Percentiles rank a stretch among this genome's conserved stretches.
Conservation (phyloP, 305 asterid species). For the Nicotiana rustica region DNA sequence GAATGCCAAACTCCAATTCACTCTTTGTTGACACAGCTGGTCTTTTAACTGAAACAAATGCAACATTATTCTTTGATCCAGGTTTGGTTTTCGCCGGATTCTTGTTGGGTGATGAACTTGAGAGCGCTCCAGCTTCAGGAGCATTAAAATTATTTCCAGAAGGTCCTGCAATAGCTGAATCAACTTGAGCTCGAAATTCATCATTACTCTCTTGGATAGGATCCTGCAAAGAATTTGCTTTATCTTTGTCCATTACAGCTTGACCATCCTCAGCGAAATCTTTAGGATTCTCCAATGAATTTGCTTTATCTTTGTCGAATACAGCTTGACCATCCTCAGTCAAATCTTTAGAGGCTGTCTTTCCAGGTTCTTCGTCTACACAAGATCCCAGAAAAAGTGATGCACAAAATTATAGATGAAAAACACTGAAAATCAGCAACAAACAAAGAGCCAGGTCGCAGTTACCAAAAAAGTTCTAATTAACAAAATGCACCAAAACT, state of each 20-base stretch:
- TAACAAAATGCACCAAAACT: too few species aligned
- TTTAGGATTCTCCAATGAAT: slow-evolving; percentile 22
- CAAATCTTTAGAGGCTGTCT: slow-evolving; percentile 35
- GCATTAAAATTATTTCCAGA: slow-evolving; percentile 17
- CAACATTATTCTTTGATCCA: slow-evolving; percentile 59
- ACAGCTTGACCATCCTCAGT: slow-evolving; percentile 34
- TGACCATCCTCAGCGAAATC: too few species aligned
- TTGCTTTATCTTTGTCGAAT: not conserved
- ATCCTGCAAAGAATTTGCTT: not conserved
- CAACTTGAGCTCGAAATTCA: slow-evolving; percentile 40
- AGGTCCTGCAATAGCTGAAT: slow-evolving; percentile 40
- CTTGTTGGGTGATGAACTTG: slow-evolving; percentile 31
- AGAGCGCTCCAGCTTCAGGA: slow-evolving; percentile 24
- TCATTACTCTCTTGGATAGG: slow-evolving; percentile 32
- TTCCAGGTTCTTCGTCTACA: slow-evolving; percentile 51
- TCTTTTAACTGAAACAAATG: slow-evolving; percentile 57
- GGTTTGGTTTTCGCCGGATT: slow-evolving; percentile 42
- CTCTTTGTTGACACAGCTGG: slow-evolving; percentile 34
- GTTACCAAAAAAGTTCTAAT: too few species aligned
- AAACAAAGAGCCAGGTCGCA: not conserved
- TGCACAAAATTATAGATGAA: not conserved
- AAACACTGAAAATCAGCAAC: not conserved
- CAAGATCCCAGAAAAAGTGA: slow-evolving; percentile 1
- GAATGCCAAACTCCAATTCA: slow-evolving; percentile 39
- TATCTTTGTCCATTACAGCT: too few species aligned